phyloP scores from a whole-genome alignment of 768 basidiomycete species.

The Phallus indusiatus region DNA sequence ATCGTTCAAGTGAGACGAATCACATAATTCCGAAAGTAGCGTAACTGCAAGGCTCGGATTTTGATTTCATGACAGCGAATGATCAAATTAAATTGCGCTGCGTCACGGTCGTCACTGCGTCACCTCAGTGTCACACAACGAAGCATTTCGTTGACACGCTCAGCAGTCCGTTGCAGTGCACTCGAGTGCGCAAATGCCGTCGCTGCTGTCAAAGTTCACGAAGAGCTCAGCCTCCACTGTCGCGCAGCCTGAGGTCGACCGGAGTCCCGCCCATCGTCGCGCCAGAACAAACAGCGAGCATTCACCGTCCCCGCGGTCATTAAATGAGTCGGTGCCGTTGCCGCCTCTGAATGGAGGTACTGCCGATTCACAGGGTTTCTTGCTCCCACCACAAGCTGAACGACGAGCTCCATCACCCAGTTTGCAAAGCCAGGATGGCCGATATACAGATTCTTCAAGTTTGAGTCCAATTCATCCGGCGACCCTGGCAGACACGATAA shows the following conservation, averaged over 20 bases:
- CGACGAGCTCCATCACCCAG: neutral
- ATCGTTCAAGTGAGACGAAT: neutral
- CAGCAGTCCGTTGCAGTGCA: too few relatives aligned
- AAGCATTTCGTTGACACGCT: too few relatives aligned
- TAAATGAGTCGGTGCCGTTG: neutral
- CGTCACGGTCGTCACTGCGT: too few relatives aligned
- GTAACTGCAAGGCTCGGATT: neutral
- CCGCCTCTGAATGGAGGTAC: neutral
- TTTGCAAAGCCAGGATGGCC: neutral
- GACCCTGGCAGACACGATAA: neutral
- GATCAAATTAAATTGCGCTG: too few relatives aligned
- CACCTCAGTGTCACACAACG: too few relatives aligned
- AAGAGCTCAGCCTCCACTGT: neutral
- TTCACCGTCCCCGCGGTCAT: neutral
- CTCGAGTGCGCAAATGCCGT: neutral
- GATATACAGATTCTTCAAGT: neutral
- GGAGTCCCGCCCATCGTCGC: neutral
- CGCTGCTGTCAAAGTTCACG: conserved; percentile 4
- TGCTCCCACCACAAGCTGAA: neutral
- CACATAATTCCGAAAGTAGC: neutral
- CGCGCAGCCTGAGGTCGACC: neutral
- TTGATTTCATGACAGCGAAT: too few relatives aligned
- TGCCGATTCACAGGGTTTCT: neutral
- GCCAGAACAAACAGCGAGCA: neutral
- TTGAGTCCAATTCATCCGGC: too few relatives aligned